phyloP scores from a whole-genome alignment of 306 rosid genomes.

The Sindora glabra region DNA sequence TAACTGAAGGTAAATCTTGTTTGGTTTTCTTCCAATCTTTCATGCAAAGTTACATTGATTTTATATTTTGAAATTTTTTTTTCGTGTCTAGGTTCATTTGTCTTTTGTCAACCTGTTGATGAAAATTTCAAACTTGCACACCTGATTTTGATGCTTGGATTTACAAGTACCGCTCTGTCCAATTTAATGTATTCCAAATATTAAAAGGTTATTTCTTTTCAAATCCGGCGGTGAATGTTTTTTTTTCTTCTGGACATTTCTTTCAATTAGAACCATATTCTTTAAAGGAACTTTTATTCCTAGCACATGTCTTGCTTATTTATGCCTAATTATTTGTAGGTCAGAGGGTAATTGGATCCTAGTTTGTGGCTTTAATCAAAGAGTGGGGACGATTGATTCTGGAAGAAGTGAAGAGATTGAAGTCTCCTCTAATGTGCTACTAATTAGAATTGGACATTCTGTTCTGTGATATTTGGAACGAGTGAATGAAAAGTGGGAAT shows the following conservation, averaged over 20 bases:
- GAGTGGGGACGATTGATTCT: not conserved
- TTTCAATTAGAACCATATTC: not conserved
- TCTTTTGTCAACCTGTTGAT: too few relatives aligned
- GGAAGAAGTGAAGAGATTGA: slow-evolving; percentile 9
- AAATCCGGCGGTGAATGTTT: too few relatives aligned
- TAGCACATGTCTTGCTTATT: not conserved
- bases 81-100: not conserved
- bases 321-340: slow-evolving; percentile 8
- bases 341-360: slow-evolving; percentile 8
- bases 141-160: not conserved
- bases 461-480: slow-evolving; percentile 1
- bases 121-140: too few relatives aligned
- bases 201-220: too few relatives aligned
- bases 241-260: not conserved
- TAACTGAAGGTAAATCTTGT: slow-evolving; percentile 11
- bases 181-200: not conserved
- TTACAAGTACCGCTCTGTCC: not conserved
- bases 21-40: not conserved
- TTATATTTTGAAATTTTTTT: not conserved
- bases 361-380: not conserved
- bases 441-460: not conserved
- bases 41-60: not conserved
- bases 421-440: not conserved
- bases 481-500: slow-evolving; percentile 5
- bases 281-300: not conserved